A percentile compares a stretch with the other conserved stretches of the same genome.
Evolutionary conservation across 2,329 filamentous ascomycete genomes (phyloP).

Genomic region (Trichoderma sp.): DNA sequence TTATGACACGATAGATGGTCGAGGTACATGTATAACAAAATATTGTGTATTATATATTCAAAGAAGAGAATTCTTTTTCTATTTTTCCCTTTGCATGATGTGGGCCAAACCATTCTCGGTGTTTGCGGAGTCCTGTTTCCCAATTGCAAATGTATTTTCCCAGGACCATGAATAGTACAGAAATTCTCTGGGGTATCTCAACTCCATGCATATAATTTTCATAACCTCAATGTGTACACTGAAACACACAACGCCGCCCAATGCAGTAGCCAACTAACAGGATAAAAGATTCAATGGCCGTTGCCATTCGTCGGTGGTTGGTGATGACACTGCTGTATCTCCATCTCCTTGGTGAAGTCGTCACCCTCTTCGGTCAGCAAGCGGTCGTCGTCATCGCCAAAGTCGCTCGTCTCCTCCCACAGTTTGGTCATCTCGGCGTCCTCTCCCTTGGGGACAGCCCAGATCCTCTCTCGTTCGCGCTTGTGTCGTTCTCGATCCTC

Average conservation of each 20-base stretch:
- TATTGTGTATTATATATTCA: slow-evolving; percentile 40
- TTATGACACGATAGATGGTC: slow-evolving; percentile 37
- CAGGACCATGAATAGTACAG: neutral
- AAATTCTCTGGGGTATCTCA: slow-evolving; percentile 35
- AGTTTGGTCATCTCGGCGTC: slow-evolving; percentile 74
- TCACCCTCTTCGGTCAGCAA: slow-evolving; percentile 71
- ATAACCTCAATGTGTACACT: neutral
- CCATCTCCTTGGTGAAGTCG: slow-evolving; percentile 48
- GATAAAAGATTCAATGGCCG: slow-evolving; percentile 26
- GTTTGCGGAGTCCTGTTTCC: neutral
- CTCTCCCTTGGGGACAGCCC: slow-evolving; percentile 70
- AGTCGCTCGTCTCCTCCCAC: slow-evolving; percentile 85
- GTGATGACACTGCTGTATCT: slow-evolving; percentile 44
- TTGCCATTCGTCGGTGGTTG: slow-evolving; percentile 36
- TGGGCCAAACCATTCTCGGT: slow-evolving; percentile 4
- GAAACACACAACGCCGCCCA: slow-evolving; percentile 34
- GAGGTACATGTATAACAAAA: slow-evolving; percentile 44
- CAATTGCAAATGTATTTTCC: neutral
- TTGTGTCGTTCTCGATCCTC: slow-evolving; percentile 97
- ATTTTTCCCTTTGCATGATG: neutral
- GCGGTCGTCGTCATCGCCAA: slow-evolving; percentile 83
- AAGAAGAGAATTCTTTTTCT: slow-evolving; percentile 31
- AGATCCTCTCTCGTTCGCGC: slow-evolving; percentile 85
- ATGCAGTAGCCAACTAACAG: slow-evolving; percentile 22
- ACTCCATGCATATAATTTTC: slow-evolving; percentile 5